Evolutionary conservation across 768 basidiomycete species (phyloP), one percentile per base, ranked within the genome.

Genomic region (Cubamyces sp.): DNA sequence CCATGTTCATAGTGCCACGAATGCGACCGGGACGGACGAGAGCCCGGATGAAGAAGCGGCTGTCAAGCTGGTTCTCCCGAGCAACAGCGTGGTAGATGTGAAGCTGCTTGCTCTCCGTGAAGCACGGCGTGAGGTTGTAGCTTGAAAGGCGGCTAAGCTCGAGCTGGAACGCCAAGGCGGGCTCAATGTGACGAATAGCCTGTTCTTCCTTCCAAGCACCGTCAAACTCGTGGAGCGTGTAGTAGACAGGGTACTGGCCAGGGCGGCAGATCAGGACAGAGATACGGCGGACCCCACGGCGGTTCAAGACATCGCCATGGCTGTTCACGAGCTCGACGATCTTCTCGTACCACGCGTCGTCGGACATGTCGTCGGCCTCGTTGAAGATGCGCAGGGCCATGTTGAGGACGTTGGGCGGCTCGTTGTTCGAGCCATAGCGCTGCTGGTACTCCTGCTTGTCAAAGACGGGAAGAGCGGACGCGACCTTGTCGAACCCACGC

Each of bases 1-100:
- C 91, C 54, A 88, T 94, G 74, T 88, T 94, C 90, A 98, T 94
- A 53, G 84, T 85, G 37, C 94, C 94, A 42, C 90, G 86, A 39
- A 98, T 85, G 58, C 96, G 91, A 57, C 97, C 97, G 45, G 97
- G 97, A 56, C 97, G 93, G 51, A 99, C 87, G 60, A 99, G 83
- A 26, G 94, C 97, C 62, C 97, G 95, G 56, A 99, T 86, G 78
- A 99, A 98, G 88, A 99, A 99, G 56, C 97, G 87, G 67, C 86
- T 93, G 75, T 99, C 97, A n/a, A 97, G 85, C 67, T 96, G 91
- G 77, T 98, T 98, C 79, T 98, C 97, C 62, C 87, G 85, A 34
- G 95, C 96, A 54, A 96, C 85, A 47, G 91, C 96, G 69, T 96
- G 94, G 77, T 99, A 98, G 70, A 99, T 92, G 77, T 98, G 97